A percentile compares a stretch with the other conserved stretches of the same genome.
Evolutionary conservation across 441 rosid species (phyloP).

Genomic region (Pelargonium australe): DNA sequence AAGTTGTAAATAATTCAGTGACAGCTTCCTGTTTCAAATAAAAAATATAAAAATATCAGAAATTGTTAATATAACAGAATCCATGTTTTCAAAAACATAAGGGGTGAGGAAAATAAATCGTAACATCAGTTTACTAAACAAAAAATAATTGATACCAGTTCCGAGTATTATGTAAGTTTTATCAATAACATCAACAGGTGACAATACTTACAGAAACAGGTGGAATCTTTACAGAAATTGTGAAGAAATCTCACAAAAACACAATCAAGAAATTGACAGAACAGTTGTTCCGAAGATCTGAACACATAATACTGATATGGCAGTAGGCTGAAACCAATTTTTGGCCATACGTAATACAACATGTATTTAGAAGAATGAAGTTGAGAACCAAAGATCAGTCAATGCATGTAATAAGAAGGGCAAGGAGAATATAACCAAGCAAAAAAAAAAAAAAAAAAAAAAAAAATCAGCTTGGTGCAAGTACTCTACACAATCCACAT

Average conservation of each 20-base stretch:
- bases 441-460: not conserved
- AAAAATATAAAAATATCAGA: conserved; percentile 4
- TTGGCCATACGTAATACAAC: not conserved
- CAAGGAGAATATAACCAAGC: not conserved
- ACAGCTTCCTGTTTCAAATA: conserved; percentile 64
- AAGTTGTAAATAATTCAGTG: conserved; percentile 68
- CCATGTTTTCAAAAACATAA: not conserved
- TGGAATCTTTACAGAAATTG: no score
- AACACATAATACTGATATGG: not conserved
- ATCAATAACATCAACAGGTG: no score
- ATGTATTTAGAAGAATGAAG: not conserved
- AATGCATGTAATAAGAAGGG: not conserved
- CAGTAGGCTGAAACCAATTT: conserved; percentile 2
- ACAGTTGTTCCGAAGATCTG: not conserved
- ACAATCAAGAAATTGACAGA: not conserved
- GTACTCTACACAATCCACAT: no score
- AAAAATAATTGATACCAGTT: not conserved
- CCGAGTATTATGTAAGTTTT: no score
- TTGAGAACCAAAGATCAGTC: not conserved
- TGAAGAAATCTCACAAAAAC: no score
- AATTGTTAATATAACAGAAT: no score
- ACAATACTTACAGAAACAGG: no score
- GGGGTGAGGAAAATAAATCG: not conserved
- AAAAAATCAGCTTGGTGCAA: not conserved
- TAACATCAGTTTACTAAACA: not conserved